A percentile compares a stretch with the other conserved stretches of the same genome.
Evolutionary conservation across 148 eudicot genomes (phyloP).

Genomic region (Heliosperma pusillum): DNA sequence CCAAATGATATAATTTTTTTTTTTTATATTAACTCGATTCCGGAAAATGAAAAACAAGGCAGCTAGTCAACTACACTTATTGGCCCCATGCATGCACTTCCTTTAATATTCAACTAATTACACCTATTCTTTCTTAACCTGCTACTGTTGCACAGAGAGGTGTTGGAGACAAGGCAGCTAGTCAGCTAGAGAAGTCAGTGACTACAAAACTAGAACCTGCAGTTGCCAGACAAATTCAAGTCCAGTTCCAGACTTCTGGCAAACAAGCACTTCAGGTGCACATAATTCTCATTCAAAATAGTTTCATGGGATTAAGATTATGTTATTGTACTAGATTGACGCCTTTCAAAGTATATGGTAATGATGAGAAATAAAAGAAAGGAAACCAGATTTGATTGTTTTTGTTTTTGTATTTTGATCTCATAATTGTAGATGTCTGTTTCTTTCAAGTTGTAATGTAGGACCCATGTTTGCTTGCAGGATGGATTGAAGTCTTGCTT

Average conservation of each 20-base stretch:
- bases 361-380: not conserved
- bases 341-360: not conserved
- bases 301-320: not conserved
- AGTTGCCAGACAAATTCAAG: slow-evolving; percentile 79
- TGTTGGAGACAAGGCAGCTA: slow-evolving; percentile 83
- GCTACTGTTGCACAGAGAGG: slow-evolving; percentile 56
- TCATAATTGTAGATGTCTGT: not conserved
- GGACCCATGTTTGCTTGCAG: slow-evolving; percentile 33
- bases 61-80: too few relatives aligned
- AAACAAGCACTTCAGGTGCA: slow-evolving; percentile 91
- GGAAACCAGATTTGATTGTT: not conserved
- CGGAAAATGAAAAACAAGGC: too few relatives aligned
- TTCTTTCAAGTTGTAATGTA: not conserved
- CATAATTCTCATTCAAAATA: not conserved
- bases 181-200: slow-evolving; percentile 75
- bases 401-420: not conserved
- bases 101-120: not conserved
- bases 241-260: slow-evolving; percentile 89
- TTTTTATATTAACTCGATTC: too few relatives aligned
- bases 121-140: not conserved
- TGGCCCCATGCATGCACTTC: not conserved
- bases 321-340: not conserved
- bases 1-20: too few relatives aligned
- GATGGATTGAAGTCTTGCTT: slow-evolving; percentile 74
- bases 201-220: slow-evolving; percentile 73